Base-by-base conservation (phyloP, 2,329 filamentous ascomycete species). In the Verticillium zaregamsianum region DNA sequence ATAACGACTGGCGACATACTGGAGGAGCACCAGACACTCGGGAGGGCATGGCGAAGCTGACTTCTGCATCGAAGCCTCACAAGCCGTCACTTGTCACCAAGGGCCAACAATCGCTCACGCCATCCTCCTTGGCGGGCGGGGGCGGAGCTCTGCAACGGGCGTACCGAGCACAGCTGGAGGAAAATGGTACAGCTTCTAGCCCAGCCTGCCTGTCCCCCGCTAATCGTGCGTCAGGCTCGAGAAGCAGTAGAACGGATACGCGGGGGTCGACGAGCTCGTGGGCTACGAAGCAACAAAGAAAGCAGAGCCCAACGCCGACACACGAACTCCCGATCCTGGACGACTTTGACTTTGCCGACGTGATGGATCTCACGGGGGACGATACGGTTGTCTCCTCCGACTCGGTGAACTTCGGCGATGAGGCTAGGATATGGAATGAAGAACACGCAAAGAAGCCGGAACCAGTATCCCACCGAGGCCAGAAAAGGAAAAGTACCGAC, bases 401-500 rank as follows among this genome's bases (percentile, higher is more conserved):
- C 32, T 76, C 74, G 2, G 63, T 74, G 23, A 67, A 69, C 3
- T 76, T 77, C 40, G 74, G 70, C 14, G 73, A 77, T 2, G 74
- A 76, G 54, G 69, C 73, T 2, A 76, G 71, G 59, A 55, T 80
- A 17, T 82, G 80, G 80, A 74, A 74, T 2, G 78, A 80, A 56
- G 77, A 77, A 20, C 74, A 72, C 65, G 76, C 76, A 23, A 67
- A 69, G 23, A 75, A 77, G 57, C 71, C 77, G 1, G 74, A 77
- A 32, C 76, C 76, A 5, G 58, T 70, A 11, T 64, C 74, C 1
- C 78, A 71, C 55, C 75, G 76, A 55, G 74, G 74, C 20, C 83
- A 79, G 70, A 86, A 86, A 70, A 72, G 82, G 64, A 86, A 85
- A 68, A 84, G 81, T 63, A 73, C 72, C 28, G 79, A 83, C 11